These are phyloP conservation scores for Tagetes patula DNA, from an alignment of 129 eudicot genomes.

Conservation along the genomic window DNA sequence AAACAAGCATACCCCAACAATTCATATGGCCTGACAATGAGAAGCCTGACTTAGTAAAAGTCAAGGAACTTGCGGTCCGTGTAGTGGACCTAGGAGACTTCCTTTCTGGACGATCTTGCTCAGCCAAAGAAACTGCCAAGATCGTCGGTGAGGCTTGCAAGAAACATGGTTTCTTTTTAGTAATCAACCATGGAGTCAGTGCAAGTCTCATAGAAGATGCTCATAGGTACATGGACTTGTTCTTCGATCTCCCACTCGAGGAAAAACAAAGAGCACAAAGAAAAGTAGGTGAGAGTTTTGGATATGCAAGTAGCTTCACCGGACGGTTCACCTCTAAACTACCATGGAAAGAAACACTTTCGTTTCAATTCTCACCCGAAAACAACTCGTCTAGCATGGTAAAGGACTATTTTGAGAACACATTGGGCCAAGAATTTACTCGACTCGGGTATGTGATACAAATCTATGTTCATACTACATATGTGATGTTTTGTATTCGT, in stretches of 20 bases:
- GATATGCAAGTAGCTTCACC: constrained; percentile 73
- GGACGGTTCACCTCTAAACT: constrained; percentile 60
- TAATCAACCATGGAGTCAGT: constrained; percentile 52
- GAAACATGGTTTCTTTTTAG: constrained; percentile 59
- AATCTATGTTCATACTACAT: neutral
- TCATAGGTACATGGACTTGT: constrained; percentile 45
- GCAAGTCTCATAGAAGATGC: constrained; percentile 45
- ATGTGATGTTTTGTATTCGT: neutral
- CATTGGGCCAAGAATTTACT: constrained; percentile 50
- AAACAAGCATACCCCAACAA: constrained; percentile 52
- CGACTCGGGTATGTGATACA: constrained; percentile 42
- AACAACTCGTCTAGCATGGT: constrained; percentile 43
- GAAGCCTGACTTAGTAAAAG: constrained; percentile 39
- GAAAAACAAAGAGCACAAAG: constrained; percentile 58
- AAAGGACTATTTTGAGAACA: constrained; percentile 44
- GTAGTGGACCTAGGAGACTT: constrained; percentile 48
- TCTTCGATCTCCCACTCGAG: constrained; percentile 51
- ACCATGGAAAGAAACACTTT: constrained; percentile 76
- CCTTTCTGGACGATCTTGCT: constrained; percentile 34
- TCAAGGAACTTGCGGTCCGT: constrained; percentile 41
- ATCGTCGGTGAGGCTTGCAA: constrained; percentile 50
- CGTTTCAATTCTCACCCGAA: constrained; percentile 48
- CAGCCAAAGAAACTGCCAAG: constrained; percentile 35
- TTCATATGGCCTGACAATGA: constrained; percentile 60
- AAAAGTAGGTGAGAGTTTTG: constrained; percentile 61